These are phyloP conservation scores for Echinochloa phyllopogon DNA, from an alignment of 176 grass and related monocot species.

Conservation along the genomic window DNA sequence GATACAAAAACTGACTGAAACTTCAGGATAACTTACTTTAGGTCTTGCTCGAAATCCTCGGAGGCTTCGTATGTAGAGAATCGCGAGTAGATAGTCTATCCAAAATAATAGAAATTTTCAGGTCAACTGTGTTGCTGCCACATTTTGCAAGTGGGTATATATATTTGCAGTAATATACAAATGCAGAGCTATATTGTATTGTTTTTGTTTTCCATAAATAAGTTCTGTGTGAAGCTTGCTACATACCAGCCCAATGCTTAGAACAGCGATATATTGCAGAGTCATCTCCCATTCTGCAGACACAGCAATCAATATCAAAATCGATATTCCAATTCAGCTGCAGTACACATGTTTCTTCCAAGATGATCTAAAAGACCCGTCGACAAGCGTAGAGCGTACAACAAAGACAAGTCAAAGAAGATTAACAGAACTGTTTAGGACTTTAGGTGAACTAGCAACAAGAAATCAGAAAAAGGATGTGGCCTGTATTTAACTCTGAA, in stretches of 20 bases:
- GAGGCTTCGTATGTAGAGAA: slow-evolving; percentile 66
- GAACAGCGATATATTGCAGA: slow-evolving; percentile 75
- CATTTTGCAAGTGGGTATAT: background rate
- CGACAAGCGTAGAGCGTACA: background rate
- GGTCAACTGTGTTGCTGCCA: background rate
- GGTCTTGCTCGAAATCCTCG: slow-evolving; percentile 75
- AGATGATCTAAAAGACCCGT: background rate
- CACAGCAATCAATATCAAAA: slow-evolving; percentile 2
- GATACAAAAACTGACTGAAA: background rate
- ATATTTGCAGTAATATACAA: background rate
- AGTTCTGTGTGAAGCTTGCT: background rate
- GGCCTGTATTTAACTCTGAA: background rate
- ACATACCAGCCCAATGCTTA: slow-evolving; percentile 83
- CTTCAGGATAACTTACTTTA: slow-evolving; percentile 57
- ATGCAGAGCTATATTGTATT: background rate
- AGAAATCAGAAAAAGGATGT: background rate
- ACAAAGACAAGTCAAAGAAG: background rate
- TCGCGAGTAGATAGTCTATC: slow-evolving; percentile 67
- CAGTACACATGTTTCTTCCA: slow-evolving; percentile 2
- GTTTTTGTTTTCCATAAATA: slow-evolving; percentile 1
- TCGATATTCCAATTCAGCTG: background rate
- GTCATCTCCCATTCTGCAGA: slow-evolving; percentile 88
- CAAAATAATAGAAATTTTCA: slow-evolving; percentile 37
- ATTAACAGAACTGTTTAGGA: background rate
- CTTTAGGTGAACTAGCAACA: background rate